Percentiles rank a stretch among this genome's conserved stretches.
These are phyloP conservation scores for Arthonia radiata DNA, from an alignment of 495 filamentous ascomycete species.

Conservation along the genomic window DNA sequence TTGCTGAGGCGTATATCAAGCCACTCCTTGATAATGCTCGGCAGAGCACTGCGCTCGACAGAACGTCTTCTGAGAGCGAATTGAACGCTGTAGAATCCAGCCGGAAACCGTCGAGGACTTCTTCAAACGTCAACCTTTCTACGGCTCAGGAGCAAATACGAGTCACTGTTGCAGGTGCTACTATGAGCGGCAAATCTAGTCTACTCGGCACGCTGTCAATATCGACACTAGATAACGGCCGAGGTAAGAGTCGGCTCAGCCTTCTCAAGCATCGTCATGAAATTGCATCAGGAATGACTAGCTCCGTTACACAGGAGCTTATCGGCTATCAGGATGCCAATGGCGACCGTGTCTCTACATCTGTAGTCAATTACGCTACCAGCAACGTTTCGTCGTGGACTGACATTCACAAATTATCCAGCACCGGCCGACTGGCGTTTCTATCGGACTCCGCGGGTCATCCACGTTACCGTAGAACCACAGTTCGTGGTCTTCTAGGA, in stretches of 20 bases:
- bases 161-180: conserved; percentile 75
- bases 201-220: conserved; percentile 72
- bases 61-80: too few species aligned
- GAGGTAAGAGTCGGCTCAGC: conserved; percentile 67
- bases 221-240: conserved; percentile 70
- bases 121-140: too few species aligned
- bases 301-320: conserved; percentile 77
- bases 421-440: conserved; percentile 53
- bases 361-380: conserved; percentile 66
- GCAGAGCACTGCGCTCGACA: too few species aligned
- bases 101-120: too few species aligned
- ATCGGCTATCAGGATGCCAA: conserved; percentile 42
- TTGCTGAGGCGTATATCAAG: conserved; percentile 62
- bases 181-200: conserved; percentile 82
- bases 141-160: conserved; percentile 70
- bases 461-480: conserved; percentile 65
- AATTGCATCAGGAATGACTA: conserved; percentile 71
- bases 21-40: conserved; percentile 21
- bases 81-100: too few species aligned
- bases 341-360: conserved; percentile 12
- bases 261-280: conserved; percentile 89
- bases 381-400: conserved; percentile 80
- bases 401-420: conserved; percentile 64
- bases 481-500: conserved; percentile 64
- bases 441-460: conserved; percentile 80